Conservation (phyloP, 805 yeast species). For the Sugiyamaella marilandica region DNA sequence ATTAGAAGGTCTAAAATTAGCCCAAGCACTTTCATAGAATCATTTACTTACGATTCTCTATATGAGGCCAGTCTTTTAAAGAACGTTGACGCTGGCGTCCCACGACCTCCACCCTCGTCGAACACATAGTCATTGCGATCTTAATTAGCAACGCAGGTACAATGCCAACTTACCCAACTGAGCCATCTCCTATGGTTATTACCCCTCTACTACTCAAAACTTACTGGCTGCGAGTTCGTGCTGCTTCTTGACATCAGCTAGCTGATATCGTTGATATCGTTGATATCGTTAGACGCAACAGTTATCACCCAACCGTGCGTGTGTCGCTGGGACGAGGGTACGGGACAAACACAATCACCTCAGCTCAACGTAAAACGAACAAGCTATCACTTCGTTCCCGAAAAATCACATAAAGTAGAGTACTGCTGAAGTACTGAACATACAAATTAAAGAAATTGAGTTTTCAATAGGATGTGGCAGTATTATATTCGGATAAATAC, state of each 20-base stretch:
- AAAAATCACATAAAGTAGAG: too few species aligned
- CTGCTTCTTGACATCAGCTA: not conserved
- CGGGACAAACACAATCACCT: not conserved
- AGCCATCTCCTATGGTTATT: conserved; percentile 37
- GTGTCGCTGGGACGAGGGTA: too few species aligned
- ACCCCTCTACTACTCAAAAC: not conserved
- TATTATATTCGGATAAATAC: too few species aligned
- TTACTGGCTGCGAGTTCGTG: conserved; percentile 1
- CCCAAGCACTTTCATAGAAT: not conserved
- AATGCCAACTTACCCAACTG: conserved; percentile 26
- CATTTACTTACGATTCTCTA: conserved; percentile 15
- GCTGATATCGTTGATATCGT: conserved; percentile 1
- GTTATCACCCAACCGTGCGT: not conserved
- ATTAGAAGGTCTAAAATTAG: conserved; percentile 1
- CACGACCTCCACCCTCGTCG: conserved; percentile 65
- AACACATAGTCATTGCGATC: conserved; percentile 51
- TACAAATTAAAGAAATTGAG: too few species aligned
- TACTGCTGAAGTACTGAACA: too few species aligned
- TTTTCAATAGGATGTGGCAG: too few species aligned
- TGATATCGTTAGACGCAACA: not conserved
- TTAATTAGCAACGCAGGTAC: not conserved
- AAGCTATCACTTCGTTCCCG: too few species aligned
- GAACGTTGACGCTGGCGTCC: conserved; percentile 52
- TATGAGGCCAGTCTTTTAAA: conserved; percentile 36
- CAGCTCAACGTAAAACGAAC: too few species aligned